These are phyloP conservation scores for Coemansia sp. DNA, from an alignment of 192 early-diverging fungal genomes.

Conservation along the genomic window DNA sequence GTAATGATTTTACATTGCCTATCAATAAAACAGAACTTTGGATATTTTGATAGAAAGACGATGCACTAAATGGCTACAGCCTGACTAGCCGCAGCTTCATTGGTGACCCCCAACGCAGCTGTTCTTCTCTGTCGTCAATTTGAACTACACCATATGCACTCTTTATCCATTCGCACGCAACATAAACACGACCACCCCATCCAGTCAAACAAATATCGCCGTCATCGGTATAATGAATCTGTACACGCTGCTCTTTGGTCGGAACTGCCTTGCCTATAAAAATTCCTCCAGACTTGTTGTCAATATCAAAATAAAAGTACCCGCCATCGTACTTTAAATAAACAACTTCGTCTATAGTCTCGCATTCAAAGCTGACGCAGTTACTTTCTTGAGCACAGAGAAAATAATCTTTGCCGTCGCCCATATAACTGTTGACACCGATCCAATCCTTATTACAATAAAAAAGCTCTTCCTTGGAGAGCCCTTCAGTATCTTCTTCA, in stretches of 20 bases:
- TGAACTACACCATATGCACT: constrained; percentile 3
- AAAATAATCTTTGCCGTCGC: constrained; percentile 1
- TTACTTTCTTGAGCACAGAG: background rate
- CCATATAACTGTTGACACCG: background rate
- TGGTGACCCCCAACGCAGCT: constrained; percentile 7
- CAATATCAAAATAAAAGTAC: background rate
- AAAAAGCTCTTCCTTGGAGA: background rate
- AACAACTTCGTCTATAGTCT: background rate
- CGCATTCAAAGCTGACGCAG: background rate
- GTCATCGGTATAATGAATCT: too few species aligned
- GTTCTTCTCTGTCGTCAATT: background rate
- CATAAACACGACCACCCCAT: background rate
- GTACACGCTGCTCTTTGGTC: constrained; percentile 2
- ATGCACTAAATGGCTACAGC: background rate
- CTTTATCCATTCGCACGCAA: constrained; percentile 7
- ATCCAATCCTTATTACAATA: constrained; percentile 5
- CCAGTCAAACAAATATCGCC: too few species aligned
- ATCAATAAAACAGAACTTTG: too few species aligned
- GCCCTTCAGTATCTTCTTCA: background rate
- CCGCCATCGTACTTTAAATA: constrained; percentile 4
- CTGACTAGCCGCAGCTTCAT: constrained; percentile 10
- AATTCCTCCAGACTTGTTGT: background rate
- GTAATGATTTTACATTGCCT: too few species aligned
- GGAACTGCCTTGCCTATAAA: constrained; percentile 1
- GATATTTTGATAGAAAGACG: too few species aligned